phyloP scores from a whole-genome alignment of 176 grass and related monocot genomes.

The Carex littledalei region DNA sequence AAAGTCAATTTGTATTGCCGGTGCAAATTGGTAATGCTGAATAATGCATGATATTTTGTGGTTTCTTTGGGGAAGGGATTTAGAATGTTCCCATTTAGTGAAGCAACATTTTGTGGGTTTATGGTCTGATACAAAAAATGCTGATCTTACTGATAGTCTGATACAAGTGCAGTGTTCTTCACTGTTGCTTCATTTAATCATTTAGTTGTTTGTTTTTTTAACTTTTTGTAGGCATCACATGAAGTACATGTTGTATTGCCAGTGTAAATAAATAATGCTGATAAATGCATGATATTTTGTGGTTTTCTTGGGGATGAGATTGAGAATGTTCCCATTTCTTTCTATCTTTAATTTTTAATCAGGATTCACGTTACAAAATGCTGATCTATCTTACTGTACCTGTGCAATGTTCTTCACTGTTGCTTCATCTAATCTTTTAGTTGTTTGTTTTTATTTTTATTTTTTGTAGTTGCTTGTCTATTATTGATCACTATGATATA shows the following conservation, averaged over 20 bases:
- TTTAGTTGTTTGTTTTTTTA: too few relatives aligned
- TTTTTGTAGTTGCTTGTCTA: background rate
- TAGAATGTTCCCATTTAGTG: too few relatives aligned
- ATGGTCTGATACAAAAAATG: too few relatives aligned
- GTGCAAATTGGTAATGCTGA: too few relatives aligned
- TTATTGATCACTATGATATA: slow-evolving; percentile 24
- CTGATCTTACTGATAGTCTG: too few relatives aligned
- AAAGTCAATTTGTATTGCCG: background rate
- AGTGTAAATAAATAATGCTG: background rate
- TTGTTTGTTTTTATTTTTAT: background rate
- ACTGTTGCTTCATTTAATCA: too few relatives aligned
- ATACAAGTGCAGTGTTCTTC: too few relatives aligned
- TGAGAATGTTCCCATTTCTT: background rate
- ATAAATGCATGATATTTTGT: background rate
- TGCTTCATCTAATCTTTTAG: slow-evolving; percentile 7
- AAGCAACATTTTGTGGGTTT: too few relatives aligned
- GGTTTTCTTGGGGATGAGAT: background rate
- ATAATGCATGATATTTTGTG: too few relatives aligned
- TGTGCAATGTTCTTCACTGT: background rate
- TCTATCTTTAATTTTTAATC: background rate
- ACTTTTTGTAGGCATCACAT: background rate
- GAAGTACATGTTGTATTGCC: background rate
- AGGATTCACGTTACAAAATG: background rate
- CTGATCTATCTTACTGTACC: background rate
- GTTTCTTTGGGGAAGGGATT: too few relatives aligned